These are phyloP conservation scores for Candolleomyces efflorescens DNA, from an alignment of 768 basidiomycete species.

Conservation along the genomic window DNA sequence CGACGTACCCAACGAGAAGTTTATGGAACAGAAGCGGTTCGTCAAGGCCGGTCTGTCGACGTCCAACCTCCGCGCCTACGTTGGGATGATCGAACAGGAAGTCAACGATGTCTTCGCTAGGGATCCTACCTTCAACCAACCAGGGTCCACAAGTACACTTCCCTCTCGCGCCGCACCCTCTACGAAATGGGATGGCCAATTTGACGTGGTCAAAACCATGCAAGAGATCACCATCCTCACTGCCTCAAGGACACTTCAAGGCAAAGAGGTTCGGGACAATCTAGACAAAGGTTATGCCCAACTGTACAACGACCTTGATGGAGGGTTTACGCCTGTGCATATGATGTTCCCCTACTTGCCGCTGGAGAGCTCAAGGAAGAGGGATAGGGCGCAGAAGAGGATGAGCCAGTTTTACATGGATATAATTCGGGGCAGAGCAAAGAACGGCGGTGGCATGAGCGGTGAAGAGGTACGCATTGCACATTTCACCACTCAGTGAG, in stretches of 20 bases:
- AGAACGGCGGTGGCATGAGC: slow-evolving; percentile 40
- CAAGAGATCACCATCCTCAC: slow-evolving; percentile 94
- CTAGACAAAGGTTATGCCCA: slow-evolving; percentile 85
- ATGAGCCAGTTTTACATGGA: slow-evolving; percentile 92
- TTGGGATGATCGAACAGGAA: slow-evolving; percentile 75
- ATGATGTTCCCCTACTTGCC: slow-evolving; percentile 94
- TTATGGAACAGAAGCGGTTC: slow-evolving; percentile 99
- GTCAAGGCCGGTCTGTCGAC: slow-evolving; percentile 93
- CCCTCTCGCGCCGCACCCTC: slow-evolving; percentile 57
- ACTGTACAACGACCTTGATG: slow-evolving; percentile 85
- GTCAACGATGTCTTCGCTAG: slow-evolving; percentile 65
- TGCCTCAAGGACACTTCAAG: slow-evolving; percentile 90
- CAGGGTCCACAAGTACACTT: slow-evolving; percentile 36
- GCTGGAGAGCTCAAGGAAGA: slow-evolving; percentile 80
- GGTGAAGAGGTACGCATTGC: too few species aligned
- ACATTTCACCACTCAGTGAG: neutral
- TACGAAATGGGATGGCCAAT: slow-evolving; percentile 41
- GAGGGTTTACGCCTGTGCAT: slow-evolving; percentile 94
- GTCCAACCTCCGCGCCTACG: slow-evolving; percentile 86
- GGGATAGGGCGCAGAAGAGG: slow-evolving; percentile 87
- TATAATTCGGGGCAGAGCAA: slow-evolving; percentile 70
- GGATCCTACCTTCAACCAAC: slow-evolving; percentile 19
- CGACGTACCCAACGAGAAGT: slow-evolving; percentile 90
- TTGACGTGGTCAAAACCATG: slow-evolving; percentile 69
- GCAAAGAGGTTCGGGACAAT: slow-evolving; percentile 75